Evolutionary conservation across 495 filamentous ascomycete genomes (phyloP).

Genomic region (Neurospora terricola): DNA sequence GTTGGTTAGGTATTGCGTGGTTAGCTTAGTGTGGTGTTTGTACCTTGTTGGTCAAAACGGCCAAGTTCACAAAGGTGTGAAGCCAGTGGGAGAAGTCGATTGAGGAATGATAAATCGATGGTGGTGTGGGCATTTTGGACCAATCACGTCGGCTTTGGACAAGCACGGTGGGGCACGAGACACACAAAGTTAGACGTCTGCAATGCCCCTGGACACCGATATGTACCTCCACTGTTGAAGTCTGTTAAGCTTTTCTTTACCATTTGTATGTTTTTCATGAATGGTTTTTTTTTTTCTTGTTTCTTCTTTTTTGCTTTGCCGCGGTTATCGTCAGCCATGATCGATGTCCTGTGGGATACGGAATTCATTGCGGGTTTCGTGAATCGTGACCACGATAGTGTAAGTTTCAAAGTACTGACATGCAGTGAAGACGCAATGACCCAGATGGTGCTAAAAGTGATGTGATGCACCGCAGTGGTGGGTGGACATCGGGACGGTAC

Average conservation of each 20-base stretch:
- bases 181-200: neutral
- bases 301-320: neutral
- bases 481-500: neutral
- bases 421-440: neutral
- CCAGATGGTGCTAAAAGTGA: neutral
- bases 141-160: neutral
- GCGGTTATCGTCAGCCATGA: neutral
- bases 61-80: neutral
- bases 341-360: neutral
- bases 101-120: no score
- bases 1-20: neutral
- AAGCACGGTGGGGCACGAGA: neutral
- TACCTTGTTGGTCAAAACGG: neutral
- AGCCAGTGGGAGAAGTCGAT: neutral
- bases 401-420: neutral
- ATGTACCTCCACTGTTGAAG: slow-evolving; percentile 1
- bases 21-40: neutral
- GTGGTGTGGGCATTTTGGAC: neutral
- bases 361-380: neutral
- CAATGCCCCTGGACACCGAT: neutral
- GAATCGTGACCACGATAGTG: neutral
- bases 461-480: neutral
- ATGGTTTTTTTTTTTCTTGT: neutral
- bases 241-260: slow-evolving; percentile 3
- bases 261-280: neutral